Evolutionary conservation across 148 eudicot species (phyloP).

Genomic region (Suaeda aralocaspica): DNA sequence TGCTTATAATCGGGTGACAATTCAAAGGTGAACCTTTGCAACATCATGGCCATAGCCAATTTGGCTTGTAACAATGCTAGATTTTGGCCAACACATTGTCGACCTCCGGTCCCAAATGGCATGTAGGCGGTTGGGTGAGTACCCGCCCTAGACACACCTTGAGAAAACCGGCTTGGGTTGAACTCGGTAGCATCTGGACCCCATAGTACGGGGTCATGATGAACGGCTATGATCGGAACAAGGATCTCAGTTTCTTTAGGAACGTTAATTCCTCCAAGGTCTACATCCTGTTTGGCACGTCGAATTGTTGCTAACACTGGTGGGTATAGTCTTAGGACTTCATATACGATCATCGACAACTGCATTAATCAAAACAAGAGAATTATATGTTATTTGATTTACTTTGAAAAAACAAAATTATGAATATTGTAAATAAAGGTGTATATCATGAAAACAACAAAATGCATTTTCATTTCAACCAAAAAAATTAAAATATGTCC

Average conservation of each 20-base stretch:
- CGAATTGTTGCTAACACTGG: conserved; percentile 52
- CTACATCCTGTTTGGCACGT: conserved; percentile 36
- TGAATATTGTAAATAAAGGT: no score
- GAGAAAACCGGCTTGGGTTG: conserved; percentile 48
- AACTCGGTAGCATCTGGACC: conserved; percentile 48
- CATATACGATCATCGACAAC: conserved; percentile 55
- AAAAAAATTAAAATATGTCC: neutral
- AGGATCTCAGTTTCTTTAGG: conserved; percentile 44
- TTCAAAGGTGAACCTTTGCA: conserved; percentile 54
- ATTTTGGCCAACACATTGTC: conserved; percentile 60
- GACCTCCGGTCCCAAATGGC: conserved; percentile 54
- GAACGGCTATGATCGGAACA: conserved; percentile 54
- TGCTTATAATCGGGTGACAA: conserved; percentile 54
- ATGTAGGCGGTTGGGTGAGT: conserved; percentile 48
- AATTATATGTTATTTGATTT: neutral
- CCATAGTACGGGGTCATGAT: conserved; percentile 53
- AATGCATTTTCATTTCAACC: no score
- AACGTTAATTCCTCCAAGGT: conserved; percentile 42
- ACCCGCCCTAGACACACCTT: conserved; percentile 42
- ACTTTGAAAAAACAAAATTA: neutral
- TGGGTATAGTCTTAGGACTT: conserved; percentile 49
- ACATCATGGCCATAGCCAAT: conserved; percentile 51
- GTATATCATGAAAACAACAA: no score
- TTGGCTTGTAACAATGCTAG: conserved; percentile 55
- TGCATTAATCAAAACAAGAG: conserved; percentile 18